A percentile compares a stretch with the other conserved stretches of the same genome.
Evolutionary conservation across 495 filamentous ascomycete genomes (phyloP).

Genomic region (Hypoxylon rickii): DNA sequence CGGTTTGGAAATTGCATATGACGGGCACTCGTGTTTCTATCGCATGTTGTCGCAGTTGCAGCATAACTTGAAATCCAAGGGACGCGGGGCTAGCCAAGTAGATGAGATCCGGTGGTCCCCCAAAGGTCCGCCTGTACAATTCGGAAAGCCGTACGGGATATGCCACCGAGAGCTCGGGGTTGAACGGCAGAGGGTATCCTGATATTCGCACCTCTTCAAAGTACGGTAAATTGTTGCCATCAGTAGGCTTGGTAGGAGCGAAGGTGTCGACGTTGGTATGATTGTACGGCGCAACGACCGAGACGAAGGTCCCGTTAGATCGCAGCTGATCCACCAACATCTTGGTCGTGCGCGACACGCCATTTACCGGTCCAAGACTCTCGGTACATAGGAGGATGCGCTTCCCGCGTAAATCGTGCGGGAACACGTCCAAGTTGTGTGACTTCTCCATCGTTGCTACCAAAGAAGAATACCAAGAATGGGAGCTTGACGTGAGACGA

Average conservation of each 20-base stretch:
- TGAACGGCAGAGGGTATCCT: constrained; percentile 67
- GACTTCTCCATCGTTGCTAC: constrained; percentile 1
- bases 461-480: too few relatives aligned
- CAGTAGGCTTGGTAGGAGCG: constrained; percentile 16
- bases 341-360: constrained; percentile 65
- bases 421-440: constrained; percentile 43
- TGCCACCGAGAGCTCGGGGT: constrained; percentile 64
- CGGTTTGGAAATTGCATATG: constrained; percentile 68
- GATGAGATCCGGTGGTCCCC: constrained; percentile 56
- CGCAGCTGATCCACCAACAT: constrained; percentile 65
- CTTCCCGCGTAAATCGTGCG: constrained; percentile 54
- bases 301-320: constrained; percentile 58
- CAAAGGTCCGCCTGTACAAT: constrained; percentile 57
- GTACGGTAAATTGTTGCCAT: not conserved
- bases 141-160: constrained; percentile 63
- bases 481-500: too few relatives aligned
- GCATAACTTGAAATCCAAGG: constrained; percentile 65
- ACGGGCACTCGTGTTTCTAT: constrained; percentile 53
- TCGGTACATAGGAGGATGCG: constrained; percentile 65
- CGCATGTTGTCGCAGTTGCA: constrained; percentile 60
- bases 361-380: constrained; percentile 68
- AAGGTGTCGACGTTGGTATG: constrained; percentile 46
- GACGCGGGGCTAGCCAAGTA: constrained; percentile 68
- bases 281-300: constrained; percentile 60
- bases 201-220: constrained; percentile 49